These are phyloP conservation scores for Pestalotiopsis sp. DNA, from an alignment of 2,329 filamentous ascomycete genomes.

Conservation along the genomic window DNA sequence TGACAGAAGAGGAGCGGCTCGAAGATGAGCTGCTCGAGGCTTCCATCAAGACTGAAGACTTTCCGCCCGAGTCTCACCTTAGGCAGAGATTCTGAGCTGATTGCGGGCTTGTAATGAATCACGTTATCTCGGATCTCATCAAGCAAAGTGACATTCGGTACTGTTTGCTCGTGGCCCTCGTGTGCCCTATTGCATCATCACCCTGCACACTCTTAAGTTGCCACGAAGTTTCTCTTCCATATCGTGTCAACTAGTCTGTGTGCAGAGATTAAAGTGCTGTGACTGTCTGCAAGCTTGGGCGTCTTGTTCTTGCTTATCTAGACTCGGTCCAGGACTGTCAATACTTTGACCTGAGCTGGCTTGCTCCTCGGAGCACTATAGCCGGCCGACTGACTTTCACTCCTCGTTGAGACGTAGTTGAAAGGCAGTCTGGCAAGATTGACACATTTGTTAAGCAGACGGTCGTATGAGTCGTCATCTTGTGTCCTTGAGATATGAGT, in stretches of 20 bases:
- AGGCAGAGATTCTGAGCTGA: neutral
- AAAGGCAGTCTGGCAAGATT: constrained; percentile 19
- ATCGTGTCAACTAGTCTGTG: constrained; percentile 95
- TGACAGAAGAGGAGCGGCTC: constrained; percentile 4
- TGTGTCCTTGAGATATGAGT: neutral
- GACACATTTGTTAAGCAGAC: constrained; percentile 15
- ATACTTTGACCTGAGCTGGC: constrained; percentile 25
- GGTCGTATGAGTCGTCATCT: neutral
- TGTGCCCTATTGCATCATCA: constrained; percentile 13
- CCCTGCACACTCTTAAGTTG: constrained; percentile 96
- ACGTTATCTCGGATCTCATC: neutral
- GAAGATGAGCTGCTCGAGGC: neutral
- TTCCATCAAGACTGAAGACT: neutral
- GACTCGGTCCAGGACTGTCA: constrained; percentile 38
- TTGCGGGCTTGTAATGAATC: neutral
- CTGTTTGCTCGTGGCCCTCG: constrained; percentile 7
- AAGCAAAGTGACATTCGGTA: neutral
- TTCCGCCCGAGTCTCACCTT: neutral
- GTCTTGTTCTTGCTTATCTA: constrained; percentile 52
- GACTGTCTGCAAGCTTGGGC: constrained; percentile 44
- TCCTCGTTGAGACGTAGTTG: constrained; percentile 14
- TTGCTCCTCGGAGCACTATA: constrained; percentile 25
- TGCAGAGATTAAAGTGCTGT: constrained; percentile 74
- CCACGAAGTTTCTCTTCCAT: constrained; percentile 75
- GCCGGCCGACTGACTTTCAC: constrained; percentile 8